Evolutionary conservation across 1,139 yeast genomes (phyloP).

Genomic region (Magnusiomyces fungicola): DNA sequence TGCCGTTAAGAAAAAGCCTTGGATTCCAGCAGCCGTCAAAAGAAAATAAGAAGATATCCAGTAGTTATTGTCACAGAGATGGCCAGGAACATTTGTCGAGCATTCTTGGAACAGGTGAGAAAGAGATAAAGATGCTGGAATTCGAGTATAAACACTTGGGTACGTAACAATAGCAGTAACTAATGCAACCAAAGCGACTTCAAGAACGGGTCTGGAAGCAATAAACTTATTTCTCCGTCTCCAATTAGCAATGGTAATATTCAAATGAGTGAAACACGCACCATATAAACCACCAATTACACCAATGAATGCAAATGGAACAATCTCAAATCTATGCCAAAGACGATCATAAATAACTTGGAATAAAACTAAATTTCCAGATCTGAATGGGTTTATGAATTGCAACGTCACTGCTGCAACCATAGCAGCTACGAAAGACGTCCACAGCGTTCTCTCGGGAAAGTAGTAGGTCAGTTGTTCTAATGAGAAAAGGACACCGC

Average conservation of each 20-base stretch:
- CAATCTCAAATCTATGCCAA: constrained; percentile 63
- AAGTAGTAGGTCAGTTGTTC: constrained; percentile 65
- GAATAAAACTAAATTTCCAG: constrained; percentile 52
- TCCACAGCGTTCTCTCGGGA: constrained; percentile 67
- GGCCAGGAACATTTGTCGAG: constrained; percentile 26
- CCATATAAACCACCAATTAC: constrained; percentile 65
- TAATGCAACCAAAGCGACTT: constrained; percentile 43
- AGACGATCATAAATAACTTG: constrained; percentile 60
- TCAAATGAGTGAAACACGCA: constrained; percentile 43
- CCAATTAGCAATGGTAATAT: constrained; percentile 38
- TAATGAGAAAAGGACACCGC: constrained; percentile 82
- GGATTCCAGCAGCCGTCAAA: constrained; percentile 41
- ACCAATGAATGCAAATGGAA: constrained; percentile 65
- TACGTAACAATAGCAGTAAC: constrained; percentile 50
- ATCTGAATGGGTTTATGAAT: constrained; percentile 51
- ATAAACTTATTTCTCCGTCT: constrained; percentile 24
- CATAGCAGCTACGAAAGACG: constrained; percentile 70
- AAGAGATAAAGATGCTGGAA: constrained; percentile 51
- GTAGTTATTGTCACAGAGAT: constrained; percentile 32
- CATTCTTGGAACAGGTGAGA: constrained; percentile 62
- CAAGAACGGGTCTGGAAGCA: constrained; percentile 34
- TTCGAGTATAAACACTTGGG: constrained; percentile 47
- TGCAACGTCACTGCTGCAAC: constrained; percentile 63
- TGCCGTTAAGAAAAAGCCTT: constrained; percentile 52
- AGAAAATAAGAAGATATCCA: constrained; percentile 26